Evolutionary conservation across 1,139 yeast species (phyloP), one percentile per base, ranked within the genome.

Genomic region (Candida tetrigidarum): DNA sequence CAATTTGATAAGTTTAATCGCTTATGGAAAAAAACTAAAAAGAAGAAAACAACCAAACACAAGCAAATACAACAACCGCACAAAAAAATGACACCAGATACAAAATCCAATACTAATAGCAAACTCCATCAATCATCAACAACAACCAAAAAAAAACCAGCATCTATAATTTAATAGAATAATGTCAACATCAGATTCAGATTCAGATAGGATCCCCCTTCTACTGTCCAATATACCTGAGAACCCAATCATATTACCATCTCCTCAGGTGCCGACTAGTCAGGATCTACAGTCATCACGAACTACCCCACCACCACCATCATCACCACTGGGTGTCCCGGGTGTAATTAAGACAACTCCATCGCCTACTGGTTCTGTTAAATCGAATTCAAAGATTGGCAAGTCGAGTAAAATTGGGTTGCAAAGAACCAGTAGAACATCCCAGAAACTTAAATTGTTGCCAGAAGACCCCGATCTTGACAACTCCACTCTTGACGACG

Each of bases 341-440:
- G n/a, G n/a, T n/a, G n/a, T n/a, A n/a, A n/a, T n/a, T n/a, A n/a
- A n/a, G n/a, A n/a, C 34, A 28, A 16, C 41, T 14, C 15, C 45
- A 20, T 28, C 27, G 9, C 18, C 35, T 16, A 26, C 41, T 7
- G 32, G 22, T 3, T 23, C 48, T 4, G 43, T 48, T 18, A 58
- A 56, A 45, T 59, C 61, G 22, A 51, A 53, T 16, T 60, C 66
- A 19, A 64, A 59, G 47, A 59, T 67, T 37, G 57, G 69, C 16
- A 72, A 67, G 43, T 64, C 72, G 34, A 67, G 69, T 39, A 76
- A 82, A 50, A 70, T 80, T 14, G 96, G 96, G 1, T 87, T 96
- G 4, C 97, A 91, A 60, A 74, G 98, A 60, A 85, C 96, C 0
- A 86, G 96, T 37, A 80, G 93, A 59, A 88, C 96, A 0, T 82